Evolutionary conservation across 2,329 filamentous ascomycete genomes (phyloP), one percentile per base, ranked within the genome.

Genomic region (Rhexocercosporidium sp.): DNA sequence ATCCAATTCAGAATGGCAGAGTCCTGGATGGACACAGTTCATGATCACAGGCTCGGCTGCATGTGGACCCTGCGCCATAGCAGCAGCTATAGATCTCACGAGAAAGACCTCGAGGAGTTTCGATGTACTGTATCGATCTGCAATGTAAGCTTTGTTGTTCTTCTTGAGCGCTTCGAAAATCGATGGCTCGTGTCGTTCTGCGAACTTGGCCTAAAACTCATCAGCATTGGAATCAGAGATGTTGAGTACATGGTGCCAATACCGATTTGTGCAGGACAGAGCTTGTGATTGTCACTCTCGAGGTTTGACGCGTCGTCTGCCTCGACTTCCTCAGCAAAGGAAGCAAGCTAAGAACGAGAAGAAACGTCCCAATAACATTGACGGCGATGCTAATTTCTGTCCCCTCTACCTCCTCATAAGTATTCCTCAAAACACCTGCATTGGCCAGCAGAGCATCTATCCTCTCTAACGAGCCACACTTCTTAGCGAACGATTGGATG

Each of bases 31-130:
- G 14, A 67, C 47, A 27, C 11, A 20, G 25, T 71, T 70, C 25
- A 70, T 1, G 27, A 67, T 65, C 4, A 70, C 65, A 16, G 27
- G 37, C 29, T 49, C 20, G 1, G 22, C 27, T 20, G 34, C 51
- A 37, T 56, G 47, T 7, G 64, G 14, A 16, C 53, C 27, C 2
- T 34, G 18, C 25, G 34, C 16, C 47, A 69, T 64, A 1, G 46
- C 31, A 25, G 60, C 66, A 18, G 75, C 78, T 25, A 83, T 71
- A 47, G 81, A 79, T 27, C 82, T 79, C 11, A 79, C 75, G n/a
- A 76, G 66, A 16, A 85, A 74, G 11, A 86, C 77, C 70, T 84
- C 78, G 22, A 86, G 75, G 9, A 86, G 75, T 72, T 86, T 86
- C 57, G 80, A 81, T 29, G 78, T 68, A 6, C 72, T 72, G 70